Conservation (phyloP, 768 basidiomycete species). For the Russula earlei region DNA sequence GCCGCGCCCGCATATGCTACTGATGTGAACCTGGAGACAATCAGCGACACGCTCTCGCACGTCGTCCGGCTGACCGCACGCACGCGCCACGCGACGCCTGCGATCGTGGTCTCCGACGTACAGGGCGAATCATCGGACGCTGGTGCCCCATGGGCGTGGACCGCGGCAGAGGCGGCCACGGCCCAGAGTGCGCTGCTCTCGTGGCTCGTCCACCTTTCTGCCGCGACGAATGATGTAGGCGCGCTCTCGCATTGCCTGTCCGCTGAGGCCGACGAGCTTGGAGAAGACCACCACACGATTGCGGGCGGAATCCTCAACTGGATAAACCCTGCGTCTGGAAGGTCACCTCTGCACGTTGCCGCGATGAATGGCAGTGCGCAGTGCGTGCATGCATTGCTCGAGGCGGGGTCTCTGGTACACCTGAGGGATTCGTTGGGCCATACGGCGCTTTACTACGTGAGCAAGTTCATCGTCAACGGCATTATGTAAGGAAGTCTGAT, state of each 20-base stretch:
- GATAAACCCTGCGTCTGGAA: conserved; percentile 58
- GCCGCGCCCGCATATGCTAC: conserved; percentile 34
- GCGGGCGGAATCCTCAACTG: conserved; percentile 67
- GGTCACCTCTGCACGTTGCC: conserved; percentile 72
- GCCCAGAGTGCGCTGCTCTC: conserved; percentile 68
- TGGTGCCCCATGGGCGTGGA: conserved; percentile 67
- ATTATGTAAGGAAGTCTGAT: background rate
- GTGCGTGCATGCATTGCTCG: conserved; percentile 42
- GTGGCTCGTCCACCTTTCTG: conserved; percentile 71
- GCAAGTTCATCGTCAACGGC: conserved; percentile 20
- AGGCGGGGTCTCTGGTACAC: conserved; percentile 75
- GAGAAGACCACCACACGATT: conserved; percentile 31
- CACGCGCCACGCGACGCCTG: conserved; percentile 29
- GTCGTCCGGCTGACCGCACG: conserved; percentile 53
- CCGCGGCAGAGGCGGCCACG: conserved; percentile 61
- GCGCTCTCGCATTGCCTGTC: conserved; percentile 51
- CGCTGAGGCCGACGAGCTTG: background rate
- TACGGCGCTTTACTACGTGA: conserved; percentile 74
- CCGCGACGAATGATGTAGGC: conserved; percentile 57
- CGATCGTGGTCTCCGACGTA: conserved; percentile 30
- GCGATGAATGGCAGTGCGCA: conserved; percentile 52
- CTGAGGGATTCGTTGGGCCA: conserved; percentile 72
- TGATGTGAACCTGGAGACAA: conserved; percentile 44
- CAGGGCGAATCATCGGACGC: conserved; percentile 33
- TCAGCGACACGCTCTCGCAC: conserved; percentile 57